Conservation (phyloP, 192 early-diverging fungal species). For the Allomyces macrogynus region DNA sequence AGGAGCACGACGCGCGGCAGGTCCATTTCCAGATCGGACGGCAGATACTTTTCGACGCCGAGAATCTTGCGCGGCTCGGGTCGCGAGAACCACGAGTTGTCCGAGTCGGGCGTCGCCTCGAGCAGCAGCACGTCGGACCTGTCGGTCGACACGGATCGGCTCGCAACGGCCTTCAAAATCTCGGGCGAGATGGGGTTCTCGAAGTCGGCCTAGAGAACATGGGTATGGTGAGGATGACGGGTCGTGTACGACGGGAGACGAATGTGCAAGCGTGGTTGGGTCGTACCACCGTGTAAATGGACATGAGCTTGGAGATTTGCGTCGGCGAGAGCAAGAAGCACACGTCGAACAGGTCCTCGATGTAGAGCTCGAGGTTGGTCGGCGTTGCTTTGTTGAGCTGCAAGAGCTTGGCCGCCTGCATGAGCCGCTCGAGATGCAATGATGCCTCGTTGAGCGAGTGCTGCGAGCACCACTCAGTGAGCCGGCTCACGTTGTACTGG, state of each 20-base stretch:
- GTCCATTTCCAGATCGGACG: constrained; percentile 34
- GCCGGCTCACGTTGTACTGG: constrained; percentile 90
- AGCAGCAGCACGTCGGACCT: constrained; percentile 75
- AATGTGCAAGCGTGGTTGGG: background rate
- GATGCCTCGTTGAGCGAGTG: constrained; percentile 77
- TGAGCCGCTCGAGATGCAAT: constrained; percentile 77
- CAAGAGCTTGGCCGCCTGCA: constrained; percentile 91
- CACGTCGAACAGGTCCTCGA: constrained; percentile 97
- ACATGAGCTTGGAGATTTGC: constrained; percentile 94
- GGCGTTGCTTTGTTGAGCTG: constrained; percentile 78
- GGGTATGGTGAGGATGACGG: too few species aligned
- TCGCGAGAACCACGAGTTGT: constrained; percentile 34
- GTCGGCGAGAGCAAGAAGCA: constrained; percentile 88
- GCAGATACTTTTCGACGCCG: constrained; percentile 50
- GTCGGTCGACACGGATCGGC: constrained; percentile 63
- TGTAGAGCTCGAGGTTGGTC: constrained; percentile 19
- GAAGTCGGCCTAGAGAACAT: constrained; percentile 4
- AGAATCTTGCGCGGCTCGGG: constrained; percentile 35
- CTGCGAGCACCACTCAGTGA: constrained; percentile 98
- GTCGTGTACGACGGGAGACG: too few species aligned
- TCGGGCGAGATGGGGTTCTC: constrained; percentile 59
- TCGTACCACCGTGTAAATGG: constrained; percentile 73
- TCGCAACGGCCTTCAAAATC: constrained; percentile 72
- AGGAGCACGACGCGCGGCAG: background rate
- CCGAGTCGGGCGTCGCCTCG: constrained; percentile 45